phyloP scores from a whole-genome alignment of 768 basidiomycete genomes.

The Rhodotorula taiwanensis region DNA sequence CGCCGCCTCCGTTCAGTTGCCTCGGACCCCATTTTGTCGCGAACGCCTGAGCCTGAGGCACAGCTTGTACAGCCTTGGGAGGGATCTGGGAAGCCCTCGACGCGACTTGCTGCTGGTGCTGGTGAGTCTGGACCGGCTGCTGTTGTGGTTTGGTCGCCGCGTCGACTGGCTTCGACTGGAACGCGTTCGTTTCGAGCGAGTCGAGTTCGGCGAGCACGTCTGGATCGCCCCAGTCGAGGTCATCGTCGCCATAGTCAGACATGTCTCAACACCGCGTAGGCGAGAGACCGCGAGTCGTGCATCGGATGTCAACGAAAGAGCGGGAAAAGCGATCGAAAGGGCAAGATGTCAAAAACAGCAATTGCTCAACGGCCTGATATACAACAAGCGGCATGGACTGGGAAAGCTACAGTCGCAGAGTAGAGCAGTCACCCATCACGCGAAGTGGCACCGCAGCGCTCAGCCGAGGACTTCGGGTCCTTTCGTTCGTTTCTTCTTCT shows the following conservation, averaged over 20 bases:
- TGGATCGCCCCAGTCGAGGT: not conserved
- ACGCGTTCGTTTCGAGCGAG: not conserved
- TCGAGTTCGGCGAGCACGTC: not conserved
- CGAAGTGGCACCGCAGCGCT: not conserved
- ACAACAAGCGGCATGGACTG: too few relatives aligned
- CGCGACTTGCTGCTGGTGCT: not conserved
- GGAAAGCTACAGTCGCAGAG: not conserved
- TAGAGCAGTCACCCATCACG: too few relatives aligned
- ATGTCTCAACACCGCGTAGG: too few relatives aligned
- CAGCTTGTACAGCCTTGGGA: too few relatives aligned
- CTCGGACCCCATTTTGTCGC: too few relatives aligned
- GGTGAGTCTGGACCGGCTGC: too few relatives aligned
- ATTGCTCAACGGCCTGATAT: too few relatives aligned
- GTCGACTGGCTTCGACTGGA: too few relatives aligned
- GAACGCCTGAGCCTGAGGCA: not conserved
- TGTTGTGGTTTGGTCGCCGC: not conserved
- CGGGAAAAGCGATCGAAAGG: too few relatives aligned
- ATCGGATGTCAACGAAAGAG: too few relatives aligned
- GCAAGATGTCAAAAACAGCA: not conserved
- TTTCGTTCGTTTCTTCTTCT: constrained; percentile 36
- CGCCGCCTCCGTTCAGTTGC: too few relatives aligned
- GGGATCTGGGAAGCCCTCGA: not conserved
- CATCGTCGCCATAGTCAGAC: constrained; percentile 1
- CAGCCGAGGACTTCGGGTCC: constrained; percentile 31
- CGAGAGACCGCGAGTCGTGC: too few relatives aligned